Conservation (phyloP, 2,329 filamentous ascomycete species). For the Penicillium sp. region DNA sequence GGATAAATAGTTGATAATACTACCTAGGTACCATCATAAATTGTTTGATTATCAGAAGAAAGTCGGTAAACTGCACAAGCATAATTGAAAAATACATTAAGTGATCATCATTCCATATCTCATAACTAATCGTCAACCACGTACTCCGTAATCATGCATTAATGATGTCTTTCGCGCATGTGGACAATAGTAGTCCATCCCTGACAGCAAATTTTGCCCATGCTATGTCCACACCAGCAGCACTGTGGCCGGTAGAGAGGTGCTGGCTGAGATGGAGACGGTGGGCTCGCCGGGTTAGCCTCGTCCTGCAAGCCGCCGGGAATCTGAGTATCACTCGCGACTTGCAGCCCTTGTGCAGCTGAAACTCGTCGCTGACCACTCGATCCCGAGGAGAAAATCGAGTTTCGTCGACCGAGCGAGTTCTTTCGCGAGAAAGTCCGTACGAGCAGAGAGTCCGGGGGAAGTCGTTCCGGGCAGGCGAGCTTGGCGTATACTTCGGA, state of each 20-base stretch:
- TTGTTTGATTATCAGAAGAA: too few relatives aligned
- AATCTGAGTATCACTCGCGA: not conserved
- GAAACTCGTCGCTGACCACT: slow-evolving; percentile 1
- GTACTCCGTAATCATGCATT: slow-evolving; percentile 1
- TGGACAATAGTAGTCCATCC: slow-evolving; percentile 63
- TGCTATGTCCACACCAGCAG: slow-evolving; percentile 66
- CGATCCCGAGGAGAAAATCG: slow-evolving; percentile 4
- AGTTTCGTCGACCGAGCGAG: slow-evolving; percentile 1
- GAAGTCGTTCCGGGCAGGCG: slow-evolving; percentile 22
- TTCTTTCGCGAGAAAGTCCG: slow-evolving; percentile 8
- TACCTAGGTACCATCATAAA: too few relatives aligned
- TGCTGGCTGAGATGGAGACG: not conserved
- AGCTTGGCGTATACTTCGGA: slow-evolving; percentile 36
- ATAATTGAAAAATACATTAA: too few relatives aligned
- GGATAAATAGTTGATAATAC: too few relatives aligned
- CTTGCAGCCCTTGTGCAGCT: not conserved
- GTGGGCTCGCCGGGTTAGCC: not conserved
- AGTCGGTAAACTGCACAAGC: too few relatives aligned
- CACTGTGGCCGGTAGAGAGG: slow-evolving; percentile 48
- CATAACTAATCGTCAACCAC: not conserved
- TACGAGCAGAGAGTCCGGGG: slow-evolving; percentile 4
- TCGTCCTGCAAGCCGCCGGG: not conserved
- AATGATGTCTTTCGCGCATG: slow-evolving; percentile 54
- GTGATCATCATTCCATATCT: not conserved
- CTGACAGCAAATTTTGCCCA: slow-evolving; percentile 63